Conservation (phyloP, 148 eudicot genomes). For the Camellia lanceoleosa region DNA sequence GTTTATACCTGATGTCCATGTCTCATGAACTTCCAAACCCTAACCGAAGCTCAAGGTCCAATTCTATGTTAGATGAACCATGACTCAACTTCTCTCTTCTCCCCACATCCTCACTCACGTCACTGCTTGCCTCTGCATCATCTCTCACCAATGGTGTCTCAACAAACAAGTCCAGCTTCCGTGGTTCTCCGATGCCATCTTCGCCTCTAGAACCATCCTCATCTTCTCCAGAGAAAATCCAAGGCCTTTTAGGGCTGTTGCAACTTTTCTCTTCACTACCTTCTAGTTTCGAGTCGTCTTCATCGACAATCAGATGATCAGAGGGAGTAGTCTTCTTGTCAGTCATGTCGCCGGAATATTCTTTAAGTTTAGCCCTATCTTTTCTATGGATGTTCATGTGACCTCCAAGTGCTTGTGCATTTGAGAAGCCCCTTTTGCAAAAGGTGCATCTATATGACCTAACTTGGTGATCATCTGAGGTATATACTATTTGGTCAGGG, state of each 20-base stretch:
- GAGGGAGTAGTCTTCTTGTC: background rate
- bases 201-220: background rate
- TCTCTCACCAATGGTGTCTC: background rate
- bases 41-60: slow-evolving; percentile 46
- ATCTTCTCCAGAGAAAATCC: background rate
- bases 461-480: slow-evolving; percentile 2
- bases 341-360: slow-evolving; percentile 9
- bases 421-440: slow-evolving; percentile 50
- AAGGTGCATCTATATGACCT: slow-evolving; percentile 41
- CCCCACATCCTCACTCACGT: background rate
- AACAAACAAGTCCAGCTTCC: background rate
- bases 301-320: background rate
- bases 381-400: slow-evolving; percentile 52
- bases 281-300: background rate
- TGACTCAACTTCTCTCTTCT: background rate
- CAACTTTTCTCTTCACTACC: background rate
- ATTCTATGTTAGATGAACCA: background rate
- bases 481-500: background rate
- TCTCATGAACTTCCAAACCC: slow-evolving; percentile 17
- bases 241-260: background rate
- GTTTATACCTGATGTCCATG: background rate
- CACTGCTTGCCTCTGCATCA: background rate
- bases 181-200: background rate
- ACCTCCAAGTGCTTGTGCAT: slow-evolving; percentile 37
- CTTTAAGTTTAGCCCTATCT: slow-evolving; percentile 43